Percentiles rank a stretch among this genome's conserved stretches.
These are phyloP conservation scores for Triadica sebifera DNA, from an alignment of 345 rosid species.

Conservation along the genomic window DNA sequence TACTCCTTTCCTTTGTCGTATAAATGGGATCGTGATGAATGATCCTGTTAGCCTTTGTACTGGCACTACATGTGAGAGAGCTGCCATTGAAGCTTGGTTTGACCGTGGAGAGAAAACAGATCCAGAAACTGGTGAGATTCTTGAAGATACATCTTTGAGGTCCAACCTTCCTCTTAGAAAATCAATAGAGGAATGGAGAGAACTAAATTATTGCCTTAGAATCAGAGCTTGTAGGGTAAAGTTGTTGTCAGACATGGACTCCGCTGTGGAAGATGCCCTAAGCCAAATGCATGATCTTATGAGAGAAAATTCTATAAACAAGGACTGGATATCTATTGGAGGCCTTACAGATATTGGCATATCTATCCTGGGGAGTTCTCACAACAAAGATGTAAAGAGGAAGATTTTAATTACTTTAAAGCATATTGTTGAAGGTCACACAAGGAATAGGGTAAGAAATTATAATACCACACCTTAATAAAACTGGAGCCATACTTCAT, in stretches of 20 bases:
- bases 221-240: constrained; percentile 51
- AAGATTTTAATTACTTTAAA: constrained; percentile 52
- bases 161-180: constrained; percentile 56
- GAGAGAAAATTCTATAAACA: constrained; percentile 58
- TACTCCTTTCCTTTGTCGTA: constrained; percentile 47
- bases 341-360: constrained; percentile 50
- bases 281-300: constrained; percentile 55
- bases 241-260: constrained; percentile 44
- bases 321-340: constrained; percentile 61
- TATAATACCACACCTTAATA: not conserved
- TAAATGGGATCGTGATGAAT: constrained; percentile 46
- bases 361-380: constrained; percentile 47
- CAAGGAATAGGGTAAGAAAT: constrained; percentile 52
- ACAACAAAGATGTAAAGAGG: constrained; percentile 47
- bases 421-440: constrained; percentile 52
- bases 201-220: constrained; percentile 60
- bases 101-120: constrained; percentile 44
- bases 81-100: constrained; percentile 55
- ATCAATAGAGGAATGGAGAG: constrained; percentile 75
- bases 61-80: constrained; percentile 72
- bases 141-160: constrained; percentile 55
- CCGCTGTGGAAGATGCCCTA: constrained; percentile 42
- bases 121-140: constrained; percentile 56
- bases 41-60: constrained; percentile 78
- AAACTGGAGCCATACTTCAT: not conserved